Evolutionary conservation across 140 eudicot genomes (phyloP).

Genomic region (Erigeron philadelphicus): DNA sequence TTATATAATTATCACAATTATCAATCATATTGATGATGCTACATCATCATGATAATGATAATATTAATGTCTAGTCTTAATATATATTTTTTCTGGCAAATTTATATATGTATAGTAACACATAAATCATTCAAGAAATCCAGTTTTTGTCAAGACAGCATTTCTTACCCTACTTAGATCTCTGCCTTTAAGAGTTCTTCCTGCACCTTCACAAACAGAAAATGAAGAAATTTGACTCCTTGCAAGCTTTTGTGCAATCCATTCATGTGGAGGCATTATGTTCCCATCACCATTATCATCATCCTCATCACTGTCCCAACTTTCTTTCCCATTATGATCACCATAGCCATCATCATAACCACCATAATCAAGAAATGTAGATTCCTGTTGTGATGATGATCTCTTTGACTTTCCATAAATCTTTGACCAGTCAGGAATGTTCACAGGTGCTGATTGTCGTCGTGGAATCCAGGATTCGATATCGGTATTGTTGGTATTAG

Average conservation of each 20-base stretch:
- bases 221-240: conserved; percentile 62
- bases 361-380: conserved; percentile 38
- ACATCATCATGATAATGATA: conserved; percentile 39
- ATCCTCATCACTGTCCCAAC: conserved; percentile 41
- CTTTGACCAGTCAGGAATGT: conserved; percentile 79
- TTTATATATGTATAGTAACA: conserved; percentile 15
- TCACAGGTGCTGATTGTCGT: conserved; percentile 71
- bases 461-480: conserved; percentile 35
- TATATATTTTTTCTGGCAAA: conserved; percentile 21
- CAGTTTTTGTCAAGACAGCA: conserved; percentile 66
- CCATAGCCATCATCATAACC: conserved; percentile 20
- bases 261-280: conserved; percentile 86
- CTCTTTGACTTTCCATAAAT: conserved; percentile 52
- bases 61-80: conserved; percentile 23
- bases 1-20: conserved; percentile 28
- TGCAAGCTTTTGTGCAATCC: conserved; percentile 67
- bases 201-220: conserved; percentile 90
- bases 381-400: conserved; percentile 20
- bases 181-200: conserved; percentile 93
- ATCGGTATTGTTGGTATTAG: conserved; percentile 19
- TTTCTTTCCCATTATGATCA: conserved; percentile 16
- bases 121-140: conserved; percentile 58
- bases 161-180: conserved; percentile 84
- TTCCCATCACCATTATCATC: conserved; percentile 27
- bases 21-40: conserved; percentile 42